Conservation (phyloP, 768 basidiomycete species). For the Arthromyces matolae region DNA sequence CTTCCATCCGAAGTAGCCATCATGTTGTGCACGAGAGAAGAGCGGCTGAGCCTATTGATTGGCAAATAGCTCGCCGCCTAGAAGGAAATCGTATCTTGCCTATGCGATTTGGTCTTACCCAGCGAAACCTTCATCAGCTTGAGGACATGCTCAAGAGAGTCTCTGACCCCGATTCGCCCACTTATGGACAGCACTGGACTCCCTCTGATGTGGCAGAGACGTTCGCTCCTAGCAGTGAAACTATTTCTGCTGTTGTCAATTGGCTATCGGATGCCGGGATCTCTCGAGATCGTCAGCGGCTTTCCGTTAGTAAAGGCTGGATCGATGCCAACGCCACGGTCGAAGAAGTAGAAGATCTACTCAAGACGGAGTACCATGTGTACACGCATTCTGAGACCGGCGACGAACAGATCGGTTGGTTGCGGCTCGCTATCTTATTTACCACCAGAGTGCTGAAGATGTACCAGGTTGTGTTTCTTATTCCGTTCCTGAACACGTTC, state of each 20-base stretch:
- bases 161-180: slow-evolving; percentile 46
- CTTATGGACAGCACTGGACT: slow-evolving; percentile 49
- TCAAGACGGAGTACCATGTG: slow-evolving; percentile 45
- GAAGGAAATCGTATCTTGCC: slow-evolving; percentile 32
- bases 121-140: slow-evolving; percentile 41
- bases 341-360: slow-evolving; percentile 37
- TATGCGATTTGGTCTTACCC: slow-evolving; percentile 45
- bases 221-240: slow-evolving; percentile 42
- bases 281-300: slow-evolving; percentile 29
- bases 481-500: slow-evolving; percentile 36
- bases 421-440: not conserved
- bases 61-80: slow-evolving; percentile 21
- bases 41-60: slow-evolving; percentile 25
- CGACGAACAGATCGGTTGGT: slow-evolving; percentile 38
- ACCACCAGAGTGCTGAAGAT: not conserved
- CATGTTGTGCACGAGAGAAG: slow-evolving; percentile 29
- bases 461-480: slow-evolving; percentile 36
- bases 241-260: slow-evolving; percentile 35
- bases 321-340: slow-evolving; percentile 39
- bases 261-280: slow-evolving; percentile 46
- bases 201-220: slow-evolving; percentile 38
- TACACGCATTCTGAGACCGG: slow-evolving; percentile 37
- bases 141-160: slow-evolving; percentile 45
- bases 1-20: slow-evolving; percentile 18
- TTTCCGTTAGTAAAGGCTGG: slow-evolving; percentile 39